Evolutionary conservation across 2,329 filamentous ascomycete genomes (phyloP).

Genomic region (Pezicula rhizophila): DNA sequence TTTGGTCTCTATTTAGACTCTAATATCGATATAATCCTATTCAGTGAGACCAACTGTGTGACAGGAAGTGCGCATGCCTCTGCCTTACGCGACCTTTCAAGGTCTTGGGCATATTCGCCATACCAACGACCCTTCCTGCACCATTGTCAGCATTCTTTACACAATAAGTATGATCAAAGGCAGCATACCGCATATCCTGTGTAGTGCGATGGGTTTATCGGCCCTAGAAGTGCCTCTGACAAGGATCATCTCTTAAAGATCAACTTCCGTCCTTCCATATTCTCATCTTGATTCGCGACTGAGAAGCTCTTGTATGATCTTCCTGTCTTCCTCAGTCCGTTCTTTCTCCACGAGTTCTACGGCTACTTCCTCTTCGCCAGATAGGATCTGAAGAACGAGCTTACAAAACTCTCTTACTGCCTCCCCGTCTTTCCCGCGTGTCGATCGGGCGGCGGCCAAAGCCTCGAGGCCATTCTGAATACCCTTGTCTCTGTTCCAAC

Average conservation of each 20-base stretch:
- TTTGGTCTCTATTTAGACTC: not conserved
- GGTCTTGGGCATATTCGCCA: too few relatives aligned
- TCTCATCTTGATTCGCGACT: constrained; percentile 31
- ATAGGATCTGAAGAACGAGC: constrained; percentile 45
- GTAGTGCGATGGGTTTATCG: too few relatives aligned
- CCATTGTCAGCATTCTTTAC: too few relatives aligned
- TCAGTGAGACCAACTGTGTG: too few relatives aligned
- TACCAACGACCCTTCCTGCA: too few relatives aligned
- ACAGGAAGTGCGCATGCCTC: too few relatives aligned
- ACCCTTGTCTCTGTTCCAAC: constrained; percentile 54
- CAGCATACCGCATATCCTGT: too few relatives aligned
- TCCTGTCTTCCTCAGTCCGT: constrained; percentile 38
- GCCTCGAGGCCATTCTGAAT: constrained; percentile 49
- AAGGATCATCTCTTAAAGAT: not conserved
- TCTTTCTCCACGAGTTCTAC: constrained; percentile 38
- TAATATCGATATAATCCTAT: not conserved
- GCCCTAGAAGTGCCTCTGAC: not conserved
- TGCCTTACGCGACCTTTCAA: too few relatives aligned
- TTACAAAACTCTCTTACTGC: constrained; percentile 56
- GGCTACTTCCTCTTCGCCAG: constrained; percentile 20
- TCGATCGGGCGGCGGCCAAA: constrained; percentile 43
- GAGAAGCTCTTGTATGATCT: constrained; percentile 44
- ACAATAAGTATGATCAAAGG: too few relatives aligned
- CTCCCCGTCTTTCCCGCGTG: constrained; percentile 49
- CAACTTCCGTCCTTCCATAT: not conserved